Evolutionary conservation across 1,284 basidiomycete species (phyloP).

Genomic region (Calocybe gambosa): DNA sequence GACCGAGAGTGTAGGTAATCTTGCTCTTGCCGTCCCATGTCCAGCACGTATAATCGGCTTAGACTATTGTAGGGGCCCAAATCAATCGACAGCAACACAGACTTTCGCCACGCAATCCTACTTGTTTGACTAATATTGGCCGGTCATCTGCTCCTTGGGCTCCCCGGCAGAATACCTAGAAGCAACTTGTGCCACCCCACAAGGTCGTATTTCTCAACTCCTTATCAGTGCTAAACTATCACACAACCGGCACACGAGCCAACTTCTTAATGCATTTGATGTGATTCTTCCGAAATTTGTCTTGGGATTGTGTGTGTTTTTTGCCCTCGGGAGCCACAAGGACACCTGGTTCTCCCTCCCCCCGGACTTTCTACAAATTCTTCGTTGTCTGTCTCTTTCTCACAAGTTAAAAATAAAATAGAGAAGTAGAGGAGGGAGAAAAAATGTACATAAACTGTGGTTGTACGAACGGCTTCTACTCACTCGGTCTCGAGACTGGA

Average conservation of each 20-base stretch:
- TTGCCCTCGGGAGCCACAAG: background rate
- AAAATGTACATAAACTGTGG: background rate
- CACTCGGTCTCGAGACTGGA: background rate
- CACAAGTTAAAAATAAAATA: background rate
- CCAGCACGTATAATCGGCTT: no score
- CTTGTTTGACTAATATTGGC: background rate
- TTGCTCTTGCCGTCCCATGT: no score
- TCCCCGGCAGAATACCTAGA: background rate
- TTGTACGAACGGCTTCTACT: background rate
- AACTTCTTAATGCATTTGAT: background rate
- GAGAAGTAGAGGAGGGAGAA: background rate
- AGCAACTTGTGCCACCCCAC: background rate
- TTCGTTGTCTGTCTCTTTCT: background rate
- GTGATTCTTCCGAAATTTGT: background rate
- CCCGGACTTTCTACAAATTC: background rate
- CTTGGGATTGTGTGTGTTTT: background rate
- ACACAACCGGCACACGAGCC: background rate
- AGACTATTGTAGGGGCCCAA: no score
- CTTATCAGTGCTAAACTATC: background rate
- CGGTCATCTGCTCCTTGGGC: background rate
- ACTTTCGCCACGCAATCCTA: background rate
- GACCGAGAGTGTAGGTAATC: no score
- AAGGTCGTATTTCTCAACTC: background rate
- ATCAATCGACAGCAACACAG: background rate
- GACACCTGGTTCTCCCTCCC: background rate